phyloP scores from a whole-genome alignment of 2,329 filamentous ascomycete species.

The Neofusicoccum sp. region DNA sequence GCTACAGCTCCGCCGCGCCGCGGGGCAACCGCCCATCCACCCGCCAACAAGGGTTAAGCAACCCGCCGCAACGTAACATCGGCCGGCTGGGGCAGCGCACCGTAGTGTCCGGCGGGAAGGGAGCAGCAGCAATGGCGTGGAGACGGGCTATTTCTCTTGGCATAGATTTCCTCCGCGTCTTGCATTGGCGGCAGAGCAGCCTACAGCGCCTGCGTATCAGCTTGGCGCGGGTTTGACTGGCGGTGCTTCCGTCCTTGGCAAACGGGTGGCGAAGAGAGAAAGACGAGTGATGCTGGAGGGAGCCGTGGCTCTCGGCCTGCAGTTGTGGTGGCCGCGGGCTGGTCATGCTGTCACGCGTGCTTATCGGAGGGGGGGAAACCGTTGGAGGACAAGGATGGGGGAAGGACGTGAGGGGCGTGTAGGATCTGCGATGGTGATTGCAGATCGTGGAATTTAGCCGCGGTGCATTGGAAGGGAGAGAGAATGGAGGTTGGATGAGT shows the following conservation, averaged over 20 bases:
- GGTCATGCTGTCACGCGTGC: no score
- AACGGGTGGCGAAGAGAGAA: neutral
- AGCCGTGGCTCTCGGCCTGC: no score
- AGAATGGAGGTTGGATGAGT: no score
- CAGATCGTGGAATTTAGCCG: no score
- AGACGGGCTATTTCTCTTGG: neutral
- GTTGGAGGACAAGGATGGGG: neutral
- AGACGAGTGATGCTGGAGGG: neutral
- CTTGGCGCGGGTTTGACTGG: neutral
- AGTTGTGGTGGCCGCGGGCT: neutral
- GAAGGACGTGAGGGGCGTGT: neutral
- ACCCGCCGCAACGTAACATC: neutral
- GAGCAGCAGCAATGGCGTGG: neutral
- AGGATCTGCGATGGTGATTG: no score
- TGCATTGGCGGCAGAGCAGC: slow-evolving; percentile 1
- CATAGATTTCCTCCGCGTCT: neutral
- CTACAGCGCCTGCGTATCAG: neutral
- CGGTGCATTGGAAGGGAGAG: no score
- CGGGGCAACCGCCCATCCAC: no score
- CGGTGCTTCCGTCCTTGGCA: neutral
- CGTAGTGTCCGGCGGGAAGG: neutral
- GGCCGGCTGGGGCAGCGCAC: neutral
- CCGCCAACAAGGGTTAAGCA: no score
- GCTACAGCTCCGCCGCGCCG: no score
- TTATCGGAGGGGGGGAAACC: neutral